phyloP scores from a whole-genome alignment of 2,329 filamentous ascomycete species.

The Penicillium sp. region DNA sequence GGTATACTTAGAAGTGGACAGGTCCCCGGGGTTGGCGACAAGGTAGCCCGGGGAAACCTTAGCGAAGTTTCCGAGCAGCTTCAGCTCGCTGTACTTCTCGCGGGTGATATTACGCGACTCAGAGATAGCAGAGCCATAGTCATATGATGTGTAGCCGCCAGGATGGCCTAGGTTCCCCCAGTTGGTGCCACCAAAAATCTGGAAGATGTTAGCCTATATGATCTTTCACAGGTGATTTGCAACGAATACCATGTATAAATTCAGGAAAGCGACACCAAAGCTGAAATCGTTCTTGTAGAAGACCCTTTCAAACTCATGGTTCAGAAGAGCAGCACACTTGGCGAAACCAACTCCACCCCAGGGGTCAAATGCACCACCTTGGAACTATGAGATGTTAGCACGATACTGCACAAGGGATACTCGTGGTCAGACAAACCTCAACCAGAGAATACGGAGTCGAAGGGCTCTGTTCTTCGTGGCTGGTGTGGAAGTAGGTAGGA shows the following conservation, averaged over 20 bases:
- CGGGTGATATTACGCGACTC: constrained; percentile 70
- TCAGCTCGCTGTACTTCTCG: constrained; percentile 80
- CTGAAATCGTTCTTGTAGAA: constrained; percentile 78
- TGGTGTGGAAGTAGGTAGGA: constrained; percentile 59
- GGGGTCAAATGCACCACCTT: constrained; percentile 72
- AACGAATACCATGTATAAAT: constrained; percentile 69
- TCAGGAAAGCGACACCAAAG: constrained; percentile 69
- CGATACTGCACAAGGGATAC: too few relatives aligned
- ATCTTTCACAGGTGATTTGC: neutral
- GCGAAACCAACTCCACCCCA: constrained; percentile 75
- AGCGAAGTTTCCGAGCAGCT: constrained; percentile 74
- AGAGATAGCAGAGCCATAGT: constrained; percentile 66
- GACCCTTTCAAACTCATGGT: constrained; percentile 74
- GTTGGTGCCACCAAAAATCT: constrained; percentile 77
- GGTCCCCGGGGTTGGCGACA: constrained; percentile 58
- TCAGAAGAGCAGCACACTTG: constrained; percentile 66
- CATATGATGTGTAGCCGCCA: constrained; percentile 65
- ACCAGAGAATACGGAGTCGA: constrained; percentile 67
- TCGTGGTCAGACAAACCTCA: constrained; percentile 47
- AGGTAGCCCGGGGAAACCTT: constrained; percentile 73
- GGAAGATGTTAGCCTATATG: neutral
- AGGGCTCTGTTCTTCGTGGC: constrained; percentile 65
- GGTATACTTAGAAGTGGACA: constrained; percentile 47
- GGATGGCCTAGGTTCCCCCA: constrained; percentile 79
- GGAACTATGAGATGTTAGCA: constrained; percentile 54